Base-by-base conservation (phyloP, 441 rosid species). In the Eutrema salsugineum region DNA sequence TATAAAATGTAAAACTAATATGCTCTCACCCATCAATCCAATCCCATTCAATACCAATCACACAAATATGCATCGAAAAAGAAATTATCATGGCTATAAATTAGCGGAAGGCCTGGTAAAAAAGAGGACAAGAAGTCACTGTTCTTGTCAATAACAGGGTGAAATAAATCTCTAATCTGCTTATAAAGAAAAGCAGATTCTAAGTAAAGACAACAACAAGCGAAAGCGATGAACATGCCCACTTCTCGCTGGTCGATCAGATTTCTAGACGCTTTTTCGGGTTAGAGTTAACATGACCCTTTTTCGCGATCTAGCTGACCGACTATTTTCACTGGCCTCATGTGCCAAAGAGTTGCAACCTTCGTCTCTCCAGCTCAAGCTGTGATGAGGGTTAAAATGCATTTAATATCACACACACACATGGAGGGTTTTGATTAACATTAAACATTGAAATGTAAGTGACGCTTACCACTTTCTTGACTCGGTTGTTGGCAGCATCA, bases 391-490 rank as follows among this genome's bases (percentile, higher is more conserved):
- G 61, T 9, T 66, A 33, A 24, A 27, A 17, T 20, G 74, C 54
- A 66, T 71, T 71, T 51, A 42, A 8, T 33, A 59, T 54, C 63
- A 68, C 42, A 17, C 50, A 30, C 33, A 30, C 8, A 40, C 15
- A 20, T 1, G 4, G 51, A 27, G 6, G 44, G 20, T 54, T 63
- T 54, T 63, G 40, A 42, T 42, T 55, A 30, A 32, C 58, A 47
- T 20, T 11, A 64, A 11, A 47, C 30, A 65, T 9, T 70, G 17
- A 55, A 14, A 1, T 63, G 77, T 32, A 68, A 46, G 38, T 16
- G 65, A 57, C 1, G 16, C 90, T 86, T 83, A 91, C 99, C 94
- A 94, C 97, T 91, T 91, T 94, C 82, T 83, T 94, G 77, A 94
- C 97, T 61, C 95, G 85, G 33, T 90, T 91, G 80, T 90, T 91